These are phyloP conservation scores for Paramecium caudatum DNA, from an alignment of 73 alveolate species.

Conservation along the genomic window DNA sequence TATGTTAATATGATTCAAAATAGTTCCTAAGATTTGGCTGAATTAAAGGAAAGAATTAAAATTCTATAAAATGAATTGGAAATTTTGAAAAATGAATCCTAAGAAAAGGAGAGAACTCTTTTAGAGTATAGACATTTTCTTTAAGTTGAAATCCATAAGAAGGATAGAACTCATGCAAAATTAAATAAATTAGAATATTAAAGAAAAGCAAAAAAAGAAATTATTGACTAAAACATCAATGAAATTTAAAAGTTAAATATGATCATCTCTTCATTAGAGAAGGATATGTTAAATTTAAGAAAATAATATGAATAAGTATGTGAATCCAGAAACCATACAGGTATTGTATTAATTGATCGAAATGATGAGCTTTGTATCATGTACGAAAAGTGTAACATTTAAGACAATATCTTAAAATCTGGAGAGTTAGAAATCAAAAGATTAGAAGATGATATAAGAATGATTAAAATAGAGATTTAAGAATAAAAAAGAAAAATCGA, in stretches of 20 bases:
- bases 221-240: constrained; percentile 92
- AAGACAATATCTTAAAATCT: constrained; percentile 93
- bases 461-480: constrained; percentile 91
- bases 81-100: constrained; percentile 93
- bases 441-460: constrained; percentile 96
- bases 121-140: constrained; percentile 92
- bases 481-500: constrained; percentile 93
- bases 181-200: constrained; percentile 92
- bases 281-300: constrained; percentile 95
- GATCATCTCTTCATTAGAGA: constrained; percentile 93
- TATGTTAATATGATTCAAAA: constrained; percentile 94
- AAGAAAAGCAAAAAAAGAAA: constrained; percentile 90
- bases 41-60: constrained; percentile 95
- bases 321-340: constrained; percentile 97
- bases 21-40: constrained; percentile 96
- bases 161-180: constrained; percentile 94
- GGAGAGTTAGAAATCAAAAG: constrained; percentile 95
- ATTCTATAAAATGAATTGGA: constrained; percentile 96
- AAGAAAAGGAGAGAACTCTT: constrained; percentile 94
- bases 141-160: constrained; percentile 88
- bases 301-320: constrained; percentile 96
- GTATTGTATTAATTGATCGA: constrained; percentile 96
- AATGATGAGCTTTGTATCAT: constrained; percentile 97
- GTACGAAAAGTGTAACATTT: constrained; percentile 95
- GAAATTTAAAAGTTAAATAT: constrained; percentile 97